Evolutionary conservation across 352 stramenopile species (phyloP).

Genomic region (Peronospora destructor): DNA sequence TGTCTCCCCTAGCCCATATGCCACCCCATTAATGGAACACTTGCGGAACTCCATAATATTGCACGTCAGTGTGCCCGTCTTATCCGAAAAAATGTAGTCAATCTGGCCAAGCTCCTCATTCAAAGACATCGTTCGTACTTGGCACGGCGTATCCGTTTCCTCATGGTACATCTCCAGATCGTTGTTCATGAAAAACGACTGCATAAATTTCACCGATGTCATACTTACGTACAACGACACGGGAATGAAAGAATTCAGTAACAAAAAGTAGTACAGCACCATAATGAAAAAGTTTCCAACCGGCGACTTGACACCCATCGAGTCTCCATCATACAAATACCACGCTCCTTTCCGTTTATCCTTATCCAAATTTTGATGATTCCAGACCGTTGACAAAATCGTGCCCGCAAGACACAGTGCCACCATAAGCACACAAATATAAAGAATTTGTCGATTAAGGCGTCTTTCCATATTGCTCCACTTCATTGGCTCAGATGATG

Average conservation of each 20-base stretch:
- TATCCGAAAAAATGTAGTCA: constrained; percentile 91
- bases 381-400: constrained; percentile 62
- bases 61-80: constrained; percentile 92
- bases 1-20: constrained; percentile 88
- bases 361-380: constrained; percentile 45
- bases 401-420: constrained; percentile 65
- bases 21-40: constrained; percentile 90
- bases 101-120: constrained; percentile 93
- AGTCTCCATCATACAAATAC: constrained; percentile 57
- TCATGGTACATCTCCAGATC: constrained; percentile 91
- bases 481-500: constrained; percentile 67
- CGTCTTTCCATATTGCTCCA: constrained; percentile 86
- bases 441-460: constrained; percentile 76
- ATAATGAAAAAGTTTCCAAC: constrained; percentile 85
- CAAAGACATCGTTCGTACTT: constrained; percentile 89
- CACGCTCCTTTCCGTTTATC: constrained; percentile 37
- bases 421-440: constrained; percentile 80
- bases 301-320: constrained; percentile 45
- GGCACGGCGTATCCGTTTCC: constrained; percentile 89
- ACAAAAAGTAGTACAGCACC: constrained; percentile 90
- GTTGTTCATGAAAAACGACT: constrained; percentile 88
- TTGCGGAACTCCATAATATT: constrained; percentile 97
- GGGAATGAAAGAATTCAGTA: constrained; percentile 92
- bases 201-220: constrained; percentile 90
- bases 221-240: constrained; percentile 93